Percentiles rank a stretch among this genome's conserved stretches.
These are phyloP conservation scores for Populus pruinosa DNA, from an alignment of 345 rosid genomes.

Conservation along the genomic window DNA sequence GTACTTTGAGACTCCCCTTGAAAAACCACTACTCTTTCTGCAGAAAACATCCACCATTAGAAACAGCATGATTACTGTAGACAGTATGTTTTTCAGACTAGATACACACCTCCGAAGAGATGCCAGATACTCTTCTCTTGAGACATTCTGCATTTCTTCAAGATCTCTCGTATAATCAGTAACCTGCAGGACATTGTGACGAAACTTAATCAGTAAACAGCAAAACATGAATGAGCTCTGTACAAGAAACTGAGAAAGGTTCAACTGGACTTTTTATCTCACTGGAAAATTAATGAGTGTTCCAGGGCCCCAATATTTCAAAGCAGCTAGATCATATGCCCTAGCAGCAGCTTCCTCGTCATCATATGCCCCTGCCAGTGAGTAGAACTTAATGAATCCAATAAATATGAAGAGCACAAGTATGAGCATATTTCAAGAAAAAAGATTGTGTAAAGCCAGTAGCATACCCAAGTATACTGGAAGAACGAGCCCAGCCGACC, in stretches of 20 bases:
- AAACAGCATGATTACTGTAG: conserved; percentile 12
- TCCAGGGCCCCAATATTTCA: conserved; percentile 98
- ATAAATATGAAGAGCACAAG: not conserved
- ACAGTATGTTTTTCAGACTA: conserved; percentile 10
- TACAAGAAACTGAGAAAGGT: not conserved
- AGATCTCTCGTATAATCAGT: conserved; percentile 91
- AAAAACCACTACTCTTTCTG: conserved; percentile 98
- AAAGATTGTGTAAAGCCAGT: not conserved
- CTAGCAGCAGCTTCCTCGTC: conserved; percentile 99
- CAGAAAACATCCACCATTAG: conserved; percentile 34
- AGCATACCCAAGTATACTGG: conserved; percentile 94
- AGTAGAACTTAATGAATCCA: conserved; percentile 12
- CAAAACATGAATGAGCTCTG: not conserved
- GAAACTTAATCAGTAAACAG: conserved; percentile 1
- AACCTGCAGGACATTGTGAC: conserved; percentile 45
- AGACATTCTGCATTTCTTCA: conserved; percentile 95
- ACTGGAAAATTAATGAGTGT: conserved; percentile 97
- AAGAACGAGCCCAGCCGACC: conserved; percentile 21
- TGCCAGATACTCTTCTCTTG: conserved; percentile 93
- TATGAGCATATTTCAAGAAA: conserved; percentile 8
- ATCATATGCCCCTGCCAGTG: conserved; percentile 87
- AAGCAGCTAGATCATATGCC: conserved; percentile 98
- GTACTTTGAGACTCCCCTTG: conserved; percentile 90
- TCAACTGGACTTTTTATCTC: conserved; percentile 16
- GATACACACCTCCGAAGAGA: conserved; percentile 77